Percentiles rank a stretch among this genome's conserved stretches.
Evolutionary conservation across 148 eudicot species (phyloP).

Genomic region (Rheum nobile): DNA sequence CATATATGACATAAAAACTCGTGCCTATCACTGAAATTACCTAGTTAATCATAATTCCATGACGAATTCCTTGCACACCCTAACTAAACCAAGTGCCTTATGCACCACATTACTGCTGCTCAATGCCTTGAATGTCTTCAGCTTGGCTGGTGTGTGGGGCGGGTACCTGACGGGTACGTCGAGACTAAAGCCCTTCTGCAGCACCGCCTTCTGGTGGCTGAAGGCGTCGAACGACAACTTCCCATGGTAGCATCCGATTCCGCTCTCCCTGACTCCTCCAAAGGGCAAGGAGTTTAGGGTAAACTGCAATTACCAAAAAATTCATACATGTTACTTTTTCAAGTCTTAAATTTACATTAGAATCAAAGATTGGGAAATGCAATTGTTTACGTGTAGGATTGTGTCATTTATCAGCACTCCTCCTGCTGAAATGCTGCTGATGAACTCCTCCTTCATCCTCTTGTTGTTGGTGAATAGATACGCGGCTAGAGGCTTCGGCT

Average conservation of each 20-base stretch:
- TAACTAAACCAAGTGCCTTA: constrained; percentile 14
- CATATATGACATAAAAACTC: no score
- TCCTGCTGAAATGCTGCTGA: constrained; percentile 42
- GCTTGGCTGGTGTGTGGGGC: constrained; percentile 40
- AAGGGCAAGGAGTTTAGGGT: constrained; percentile 42
- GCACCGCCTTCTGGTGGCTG: constrained; percentile 59
- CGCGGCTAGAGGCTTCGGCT: constrained; percentile 64
- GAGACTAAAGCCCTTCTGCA: constrained; percentile 37
- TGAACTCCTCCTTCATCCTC: constrained; percentile 38
- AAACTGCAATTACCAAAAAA: constrained; percentile 22
- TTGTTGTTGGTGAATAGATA: constrained; percentile 54
- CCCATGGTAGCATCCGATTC: constrained; percentile 64
- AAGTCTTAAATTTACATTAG: not conserved
- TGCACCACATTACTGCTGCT: constrained; percentile 24
- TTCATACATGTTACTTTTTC: not conserved
- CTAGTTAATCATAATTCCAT: not conserved
- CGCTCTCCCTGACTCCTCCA: constrained; percentile 83
- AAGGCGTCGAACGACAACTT: constrained; percentile 60
- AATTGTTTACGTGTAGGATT: constrained; percentile 34
- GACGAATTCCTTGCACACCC: not conserved
- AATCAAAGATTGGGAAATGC: not conserved
- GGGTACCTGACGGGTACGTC: constrained; percentile 51
- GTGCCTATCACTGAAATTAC: no score
- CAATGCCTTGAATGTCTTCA: constrained; percentile 34
- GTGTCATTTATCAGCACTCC: constrained; percentile 61